Conservation (phyloP, 495 filamentous ascomycete genomes). For the Penicillium malachiteum region DNA sequence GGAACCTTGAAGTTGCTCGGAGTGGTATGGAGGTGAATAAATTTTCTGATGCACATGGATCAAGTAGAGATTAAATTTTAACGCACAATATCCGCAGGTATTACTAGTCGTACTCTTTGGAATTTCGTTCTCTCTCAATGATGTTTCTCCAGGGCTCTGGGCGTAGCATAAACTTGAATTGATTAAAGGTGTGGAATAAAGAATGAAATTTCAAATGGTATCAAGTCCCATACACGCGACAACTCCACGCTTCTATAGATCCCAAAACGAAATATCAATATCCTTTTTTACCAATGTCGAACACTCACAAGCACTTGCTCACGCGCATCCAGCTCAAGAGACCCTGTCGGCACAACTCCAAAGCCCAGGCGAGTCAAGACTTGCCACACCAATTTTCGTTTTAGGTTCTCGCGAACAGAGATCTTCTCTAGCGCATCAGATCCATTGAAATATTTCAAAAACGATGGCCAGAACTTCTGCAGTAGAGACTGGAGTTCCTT, state of each 20-base stretch:
- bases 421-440: constrained; percentile 85
- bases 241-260: constrained; percentile 1
- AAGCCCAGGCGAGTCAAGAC: constrained; percentile 49
- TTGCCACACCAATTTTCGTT: constrained; percentile 76
- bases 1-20: too few relatives aligned
- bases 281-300: constrained; percentile 40
- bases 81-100: too few relatives aligned
- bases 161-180: too few relatives aligned
- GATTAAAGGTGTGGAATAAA: not conserved
- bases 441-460: constrained; percentile 85
- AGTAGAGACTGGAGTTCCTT: constrained; percentile 53
- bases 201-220: constrained; percentile 2
- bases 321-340: constrained; percentile 32
- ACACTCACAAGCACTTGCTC: constrained; percentile 45
- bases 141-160: too few relatives aligned
- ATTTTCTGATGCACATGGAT: too few relatives aligned
- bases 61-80: too few relatives aligned
- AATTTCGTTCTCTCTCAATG: too few relatives aligned
- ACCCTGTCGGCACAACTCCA: constrained; percentile 30
- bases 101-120: too few relatives aligned
- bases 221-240: not conserved
- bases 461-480: constrained; percentile 50
- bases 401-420: constrained; percentile 74
- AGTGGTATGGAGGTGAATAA: too few relatives aligned
- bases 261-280: not conserved